Conservation (phyloP, 352 stramenopile genomes). For the Globisporangium canariense region DNA sequence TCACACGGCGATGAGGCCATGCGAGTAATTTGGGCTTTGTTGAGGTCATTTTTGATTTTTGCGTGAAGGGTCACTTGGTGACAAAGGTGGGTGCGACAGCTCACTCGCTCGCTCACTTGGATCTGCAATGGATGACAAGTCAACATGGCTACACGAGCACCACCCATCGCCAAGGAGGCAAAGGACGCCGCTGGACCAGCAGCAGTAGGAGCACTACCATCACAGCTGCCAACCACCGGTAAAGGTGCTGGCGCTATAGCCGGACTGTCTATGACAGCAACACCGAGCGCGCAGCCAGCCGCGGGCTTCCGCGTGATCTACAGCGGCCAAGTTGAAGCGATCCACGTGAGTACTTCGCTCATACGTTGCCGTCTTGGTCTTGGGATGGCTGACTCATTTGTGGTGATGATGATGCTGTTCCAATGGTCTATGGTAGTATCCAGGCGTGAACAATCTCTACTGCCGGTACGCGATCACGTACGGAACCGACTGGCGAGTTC, state of each 20-base stretch:
- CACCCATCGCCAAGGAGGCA: not conserved
- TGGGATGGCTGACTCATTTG: not conserved
- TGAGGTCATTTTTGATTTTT: too few species aligned
- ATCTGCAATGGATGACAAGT: too few species aligned
- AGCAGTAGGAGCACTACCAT: not conserved
- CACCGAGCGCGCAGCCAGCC: constrained; percentile 20
- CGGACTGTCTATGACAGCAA: not conserved
- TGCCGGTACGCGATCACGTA: constrained; percentile 91
- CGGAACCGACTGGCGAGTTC: constrained; percentile 90
- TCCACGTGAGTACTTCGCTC: constrained; percentile 18
- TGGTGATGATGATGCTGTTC: not conserved
- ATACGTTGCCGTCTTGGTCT: not conserved
- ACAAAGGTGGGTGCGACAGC: too few species aligned
- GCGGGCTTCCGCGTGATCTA: constrained; percentile 56
- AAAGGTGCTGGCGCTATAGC: not conserved
- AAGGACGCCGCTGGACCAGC: not conserved
- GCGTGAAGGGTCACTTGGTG: too few species aligned
- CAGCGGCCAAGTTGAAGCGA: constrained; percentile 55
- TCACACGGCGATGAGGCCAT: too few species aligned
- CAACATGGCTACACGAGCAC: constrained; percentile 1
- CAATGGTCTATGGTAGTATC: constrained; percentile 37
- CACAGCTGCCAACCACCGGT: not conserved
- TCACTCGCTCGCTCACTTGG: too few species aligned
- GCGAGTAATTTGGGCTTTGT: too few species aligned
- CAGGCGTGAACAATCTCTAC: constrained; percentile 85